Base-by-base conservation (phyloP, 257 asterid genomes). In the Fraxinus anomala region DNA sequence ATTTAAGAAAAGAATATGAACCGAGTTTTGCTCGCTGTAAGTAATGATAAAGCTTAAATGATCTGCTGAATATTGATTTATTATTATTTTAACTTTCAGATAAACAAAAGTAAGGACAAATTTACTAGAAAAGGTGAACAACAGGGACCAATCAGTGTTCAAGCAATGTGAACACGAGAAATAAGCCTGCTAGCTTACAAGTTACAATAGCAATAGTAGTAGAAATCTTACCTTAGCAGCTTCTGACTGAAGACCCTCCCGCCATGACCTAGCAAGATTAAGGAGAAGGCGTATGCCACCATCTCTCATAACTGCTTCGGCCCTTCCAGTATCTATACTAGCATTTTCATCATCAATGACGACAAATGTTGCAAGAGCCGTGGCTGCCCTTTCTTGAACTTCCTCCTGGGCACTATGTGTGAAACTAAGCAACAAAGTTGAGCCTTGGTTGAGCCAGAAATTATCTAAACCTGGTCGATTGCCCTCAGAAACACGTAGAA, bases 301-400 rank as follows among this genome's bases (percentile, higher is more conserved):
- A 73, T 81, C 90, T 76, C 83, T 86, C 90, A 93, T 76, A 81
- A 90, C 91, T 73, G 92, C 87, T 82, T 90, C 96, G 31, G 97
- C 98, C 87, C 96, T 89, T 85, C 87, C 85, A 79, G 90, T 86
- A 72, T 93, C 93, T 42, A 93, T 89, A 83, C 84, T 86, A 71
- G 92, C 91, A 88, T 87, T 93, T 88, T 89, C 98, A 76, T 93
- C 98, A 66, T 91, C 97, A 34, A 85, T 89, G 82, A 91, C 94
- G 5, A 89, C 97, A 83, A 91, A 91, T 72, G 88, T 88, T 51
- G 97, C 96, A 77, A 93, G 88, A 73, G 92, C 97, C 2, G 92
- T 89, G 42, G 94, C 97, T 71, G 97, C 94, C 85, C 97, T 90
- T 84, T 93, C 97, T 84, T 91, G 96, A 82, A 93, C 93, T 83